Evolutionary conservation across 1,284 basidiomycete genomes (phyloP).

Genomic region (Veloboletus limbatus): DNA sequence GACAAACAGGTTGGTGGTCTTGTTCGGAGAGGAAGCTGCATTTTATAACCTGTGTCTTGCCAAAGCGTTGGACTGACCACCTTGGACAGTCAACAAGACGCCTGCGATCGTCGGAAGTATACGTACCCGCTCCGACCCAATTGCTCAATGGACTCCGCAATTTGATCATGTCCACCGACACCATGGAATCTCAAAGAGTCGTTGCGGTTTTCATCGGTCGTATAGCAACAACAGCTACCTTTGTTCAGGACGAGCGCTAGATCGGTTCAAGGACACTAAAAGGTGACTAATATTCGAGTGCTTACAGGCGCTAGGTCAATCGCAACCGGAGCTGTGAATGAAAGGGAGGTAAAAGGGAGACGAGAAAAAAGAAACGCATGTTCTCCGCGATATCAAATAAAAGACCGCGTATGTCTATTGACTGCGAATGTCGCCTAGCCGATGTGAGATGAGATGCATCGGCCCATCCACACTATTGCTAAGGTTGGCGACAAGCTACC

Average conservation of each 20-base stretch:
- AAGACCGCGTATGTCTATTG: neutral
- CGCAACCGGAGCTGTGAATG: slow-evolving; percentile 1
- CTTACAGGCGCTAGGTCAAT: neutral
- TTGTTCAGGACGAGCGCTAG: neutral
- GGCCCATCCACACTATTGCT: neutral
- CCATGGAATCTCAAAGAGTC: neutral
- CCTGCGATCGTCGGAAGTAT: slow-evolving; percentile 1
- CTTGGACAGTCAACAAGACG: slow-evolving; percentile 4
- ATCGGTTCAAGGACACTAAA: neutral
- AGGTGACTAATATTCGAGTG: neutral
- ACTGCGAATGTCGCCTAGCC: slow-evolving; percentile 1
- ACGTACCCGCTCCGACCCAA: slow-evolving; percentile 1
- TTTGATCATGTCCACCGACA: slow-evolving; percentile 8
- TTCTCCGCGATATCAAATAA: neutral
- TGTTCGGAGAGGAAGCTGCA: slow-evolving; percentile 4
- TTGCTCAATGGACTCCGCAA: neutral
- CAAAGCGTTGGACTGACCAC: slow-evolving; percentile 18
- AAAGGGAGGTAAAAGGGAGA: slow-evolving; percentile 10
- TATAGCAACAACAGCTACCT: slow-evolving; percentile 8
- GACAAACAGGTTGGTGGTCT: neutral
- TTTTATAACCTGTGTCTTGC: slow-evolving; percentile 23
- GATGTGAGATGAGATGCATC: slow-evolving; percentile 4
- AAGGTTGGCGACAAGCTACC: neutral
- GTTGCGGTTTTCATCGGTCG: neutral
- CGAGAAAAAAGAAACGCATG: neutral